phyloP scores from a whole-genome alignment of 768 basidiomycete genomes.

The Holtermannia corniformis region DNA sequence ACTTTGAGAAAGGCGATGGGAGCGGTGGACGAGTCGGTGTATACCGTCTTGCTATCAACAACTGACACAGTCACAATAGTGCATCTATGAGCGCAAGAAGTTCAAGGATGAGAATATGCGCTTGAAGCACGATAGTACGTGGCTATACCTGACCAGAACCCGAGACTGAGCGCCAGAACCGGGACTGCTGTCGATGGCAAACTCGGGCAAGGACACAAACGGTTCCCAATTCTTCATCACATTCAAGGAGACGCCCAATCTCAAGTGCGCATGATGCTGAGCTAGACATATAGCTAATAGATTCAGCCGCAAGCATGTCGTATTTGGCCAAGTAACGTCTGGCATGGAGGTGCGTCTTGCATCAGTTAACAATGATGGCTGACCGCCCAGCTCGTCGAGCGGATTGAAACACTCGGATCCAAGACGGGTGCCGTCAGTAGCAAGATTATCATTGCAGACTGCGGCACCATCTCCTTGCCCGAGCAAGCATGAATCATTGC shows the following conservation, averaged over 20 bases:
- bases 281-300: neutral
- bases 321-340: conserved; percentile 1
- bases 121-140: conserved; percentile 1
- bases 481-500: neutral
- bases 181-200: conserved; percentile 3
- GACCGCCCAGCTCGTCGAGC: neutral
- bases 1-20: conserved; percentile 5
- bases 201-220: conserved; percentile 2
- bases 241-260: neutral
- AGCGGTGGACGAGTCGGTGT: neutral
- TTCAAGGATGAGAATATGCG: conserved; percentile 5
- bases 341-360: conserved; percentile 1
- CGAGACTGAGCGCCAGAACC: neutral
- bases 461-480: neutral
- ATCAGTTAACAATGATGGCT: neutral
- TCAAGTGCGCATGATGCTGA: neutral
- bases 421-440: neutral
- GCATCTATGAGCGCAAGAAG: conserved; percentile 3
- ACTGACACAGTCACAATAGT: neutral
- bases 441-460: conserved; percentile 1
- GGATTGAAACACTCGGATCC: neutral
- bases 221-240: conserved; percentile 5
- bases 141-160: neutral
- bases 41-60: neutral
- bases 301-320: conserved; percentile 3